These are phyloP conservation scores for Symbiodinium natans DNA, from an alignment of 73 alveolate genomes.

Conservation along the genomic window DNA sequence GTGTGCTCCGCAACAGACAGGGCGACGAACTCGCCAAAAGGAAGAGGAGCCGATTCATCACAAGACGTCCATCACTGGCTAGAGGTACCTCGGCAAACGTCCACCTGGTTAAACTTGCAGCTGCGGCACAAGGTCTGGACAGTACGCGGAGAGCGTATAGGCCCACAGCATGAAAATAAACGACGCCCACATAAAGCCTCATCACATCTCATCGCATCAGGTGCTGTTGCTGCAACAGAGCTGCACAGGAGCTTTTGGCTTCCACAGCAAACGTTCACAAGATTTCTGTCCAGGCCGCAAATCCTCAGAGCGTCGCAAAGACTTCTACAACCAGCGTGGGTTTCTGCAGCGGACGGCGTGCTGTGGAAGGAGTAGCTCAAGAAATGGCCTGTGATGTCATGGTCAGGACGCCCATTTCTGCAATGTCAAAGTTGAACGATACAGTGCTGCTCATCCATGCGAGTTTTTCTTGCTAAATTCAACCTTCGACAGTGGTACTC, in stretches of 20 bases:
- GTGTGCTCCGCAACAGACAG: no score
- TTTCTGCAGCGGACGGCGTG: not conserved
- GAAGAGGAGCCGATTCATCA: not conserved
- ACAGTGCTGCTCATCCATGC: no score
- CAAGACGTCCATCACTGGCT: not conserved
- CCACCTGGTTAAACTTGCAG: no score
- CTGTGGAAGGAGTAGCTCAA: slow-evolving; percentile 2
- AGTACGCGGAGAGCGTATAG: slow-evolving; percentile 34
- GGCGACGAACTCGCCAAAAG: no score
- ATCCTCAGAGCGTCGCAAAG: not conserved
- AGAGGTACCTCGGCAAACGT: no score
- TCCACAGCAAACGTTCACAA: no score
- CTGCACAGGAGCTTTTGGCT: no score
- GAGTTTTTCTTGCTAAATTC: not conserved
- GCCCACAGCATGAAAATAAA: slow-evolving; percentile 46
- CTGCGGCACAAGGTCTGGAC: not conserved
- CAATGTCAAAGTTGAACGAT: no score
- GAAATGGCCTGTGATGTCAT: not conserved
- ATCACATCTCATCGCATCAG: not conserved
- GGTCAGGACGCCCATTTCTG: no score
- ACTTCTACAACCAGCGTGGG: not conserved
- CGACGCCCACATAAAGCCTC: slow-evolving; percentile 76
- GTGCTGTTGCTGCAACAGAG: no score
- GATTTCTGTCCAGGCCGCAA: not conserved
- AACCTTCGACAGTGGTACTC: not conserved